Conservation (phyloP, 192 early-diverging fungal species). For the Podila verticillata region DNA sequence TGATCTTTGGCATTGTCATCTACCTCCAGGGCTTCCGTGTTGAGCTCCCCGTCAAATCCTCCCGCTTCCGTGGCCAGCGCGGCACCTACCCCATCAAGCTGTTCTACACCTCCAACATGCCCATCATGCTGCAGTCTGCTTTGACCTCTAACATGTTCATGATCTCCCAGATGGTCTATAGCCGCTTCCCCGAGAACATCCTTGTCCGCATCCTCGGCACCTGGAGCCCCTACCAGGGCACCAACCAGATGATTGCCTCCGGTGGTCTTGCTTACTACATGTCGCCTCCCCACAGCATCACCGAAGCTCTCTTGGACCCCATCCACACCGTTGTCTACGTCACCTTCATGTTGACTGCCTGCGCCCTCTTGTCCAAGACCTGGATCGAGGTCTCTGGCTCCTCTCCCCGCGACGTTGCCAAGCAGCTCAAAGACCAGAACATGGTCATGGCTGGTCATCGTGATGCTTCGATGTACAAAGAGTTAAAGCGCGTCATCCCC, state of each 20-base stretch:
- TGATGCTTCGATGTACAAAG: slow-evolving; percentile 98
- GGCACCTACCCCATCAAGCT: slow-evolving; percentile 99
- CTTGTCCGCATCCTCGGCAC: slow-evolving; percentile 94
- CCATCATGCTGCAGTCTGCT: slow-evolving; percentile 99
- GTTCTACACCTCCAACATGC: slow-evolving; percentile 99
- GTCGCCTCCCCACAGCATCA: slow-evolving; percentile 90
- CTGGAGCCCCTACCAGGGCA: slow-evolving; percentile 95
- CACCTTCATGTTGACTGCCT: slow-evolving; percentile 91
- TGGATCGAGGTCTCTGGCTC: slow-evolving; percentile 99
- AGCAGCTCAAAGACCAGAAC: slow-evolving; percentile 97
- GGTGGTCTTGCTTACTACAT: slow-evolving; percentile 98
- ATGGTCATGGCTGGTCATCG: slow-evolving; percentile 94
- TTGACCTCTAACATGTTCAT: slow-evolving; percentile 97
- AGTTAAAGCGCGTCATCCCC: slow-evolving; percentile 98
- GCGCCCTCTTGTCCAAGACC: slow-evolving; percentile 95
- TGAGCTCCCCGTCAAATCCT: slow-evolving; percentile 98
- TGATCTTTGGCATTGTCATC: slow-evolving; percentile 89
- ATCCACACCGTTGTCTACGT: slow-evolving; percentile 96
- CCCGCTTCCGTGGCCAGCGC: slow-evolving; percentile 94
- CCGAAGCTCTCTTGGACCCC: slow-evolving; percentile 88
- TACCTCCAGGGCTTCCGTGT: slow-evolving; percentile 99
- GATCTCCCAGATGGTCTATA: slow-evolving; percentile 98
- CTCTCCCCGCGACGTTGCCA: slow-evolving; percentile 96
- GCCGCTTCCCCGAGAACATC: slow-evolving; percentile 96
- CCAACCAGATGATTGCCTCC: slow-evolving; percentile 93